Base-by-base conservation (phyloP, 768 basidiomycete species). In the Amanita subjunquillea region DNA sequence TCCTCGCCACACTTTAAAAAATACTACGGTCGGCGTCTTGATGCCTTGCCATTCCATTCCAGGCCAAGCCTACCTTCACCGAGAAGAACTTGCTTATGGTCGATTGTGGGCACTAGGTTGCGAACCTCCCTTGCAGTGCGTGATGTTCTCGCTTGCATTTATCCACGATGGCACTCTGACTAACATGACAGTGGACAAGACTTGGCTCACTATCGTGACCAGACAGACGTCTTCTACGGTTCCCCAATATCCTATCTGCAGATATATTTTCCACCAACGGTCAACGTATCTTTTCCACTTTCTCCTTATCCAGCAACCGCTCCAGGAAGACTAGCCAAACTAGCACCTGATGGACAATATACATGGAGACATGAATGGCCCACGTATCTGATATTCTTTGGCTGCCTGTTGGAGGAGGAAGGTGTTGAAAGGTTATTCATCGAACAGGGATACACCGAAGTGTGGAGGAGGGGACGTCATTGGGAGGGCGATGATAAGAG, bases 21-120 rank as follows among this genome's bases (percentile, higher is more conserved):
- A 66, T 17, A 67, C 63, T 10, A 74, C 73, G 3, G 68, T 95
- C 20, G 91, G 89, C 1, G 83, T 91, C 60, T 67, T 97, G 20
- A 94, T 92, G 89, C 95, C 96, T 8, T 99, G 96, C 57, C 95
- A 99, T 68, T 96, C 94, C 20, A 91, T 89, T 1, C 95, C 95
- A 4, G 92, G 89, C 70, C 87, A 91, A 61, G 82, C 91, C 2
- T 85, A 92, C 65, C 63, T 98, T 6, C 96, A 98, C 64, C 72
- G 80, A 17, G 68, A 71, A 23, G 75, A 85, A 46, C 73, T 91
- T 7, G 79, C 78, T 20, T 62, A 70, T 10, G 78, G 79, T 6
- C 67, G 70, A 49, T 69, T 85, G 60, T 98, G 94, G 92, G 80
- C 87, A 20, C 64, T 99, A 22, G 86, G 88, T 4, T 99, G 96